Evolutionary conservation across 306 rosid genomes (phyloP).

Genomic region (Herpetospermum pedunculosum): DNA sequence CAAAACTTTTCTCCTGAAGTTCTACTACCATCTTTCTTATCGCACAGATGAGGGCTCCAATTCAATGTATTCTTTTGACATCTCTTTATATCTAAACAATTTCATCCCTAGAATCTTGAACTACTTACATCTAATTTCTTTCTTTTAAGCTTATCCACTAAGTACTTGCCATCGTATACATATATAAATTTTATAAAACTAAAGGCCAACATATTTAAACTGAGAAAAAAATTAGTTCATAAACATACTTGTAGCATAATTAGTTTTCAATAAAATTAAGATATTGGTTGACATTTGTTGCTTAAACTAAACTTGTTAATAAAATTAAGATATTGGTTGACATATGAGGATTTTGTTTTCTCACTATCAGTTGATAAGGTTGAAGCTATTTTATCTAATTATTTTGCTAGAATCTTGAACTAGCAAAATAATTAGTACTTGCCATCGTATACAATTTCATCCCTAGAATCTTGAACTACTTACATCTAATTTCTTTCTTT

Average conservation of each 20-base stretch:
- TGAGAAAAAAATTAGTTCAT: not conserved
- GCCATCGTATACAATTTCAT: too few species aligned
- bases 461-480: not conserved
- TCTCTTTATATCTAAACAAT: not conserved
- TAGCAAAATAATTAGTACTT: too few species aligned
- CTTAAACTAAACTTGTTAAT: not conserved
- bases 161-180: not conserved
- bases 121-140: not conserved
- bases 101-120: not conserved
- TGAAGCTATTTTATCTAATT: too few species aligned
- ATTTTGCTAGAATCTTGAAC: too few species aligned
- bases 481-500: not conserved
- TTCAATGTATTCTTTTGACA: not conserved
- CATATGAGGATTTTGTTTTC: too few species aligned
- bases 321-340: too few species aligned
- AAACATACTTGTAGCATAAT: not conserved
- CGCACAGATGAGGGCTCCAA: not conserved
- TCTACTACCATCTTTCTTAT: not conserved
- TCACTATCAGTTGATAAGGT: too few species aligned
- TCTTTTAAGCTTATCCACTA: not conserved
- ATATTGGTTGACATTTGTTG: not conserved
- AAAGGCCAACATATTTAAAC: not conserved
- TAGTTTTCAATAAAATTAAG: not conserved
- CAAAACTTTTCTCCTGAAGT: not conserved
- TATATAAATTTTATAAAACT: not conserved